Base-by-base conservation (phyloP, 306 rosid genomes). In the Hippophae tibetana region DNA sequence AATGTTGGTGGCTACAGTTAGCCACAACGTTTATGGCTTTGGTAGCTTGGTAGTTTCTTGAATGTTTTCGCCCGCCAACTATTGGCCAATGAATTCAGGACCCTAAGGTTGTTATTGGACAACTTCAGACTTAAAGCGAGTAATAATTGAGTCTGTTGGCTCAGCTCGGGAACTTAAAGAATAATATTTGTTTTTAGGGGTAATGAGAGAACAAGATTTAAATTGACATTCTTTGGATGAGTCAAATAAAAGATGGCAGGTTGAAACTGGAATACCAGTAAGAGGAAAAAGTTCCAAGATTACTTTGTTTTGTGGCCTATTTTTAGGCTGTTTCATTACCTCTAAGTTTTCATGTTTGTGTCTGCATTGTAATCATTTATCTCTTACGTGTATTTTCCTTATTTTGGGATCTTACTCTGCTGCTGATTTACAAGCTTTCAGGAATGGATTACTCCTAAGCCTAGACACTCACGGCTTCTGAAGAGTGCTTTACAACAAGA, bases 381-480 rank as follows among this genome's bases (percentile, higher is more conserved):
- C 14, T 47, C 10, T 13, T 60, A 8, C 41, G 38, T 54, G 18
- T 25, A 45, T 25, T 44, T 0, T 8, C 38, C 38, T 2, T 47
- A 23, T 18, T 54, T 58, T 47, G 57, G 8, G 61, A 43, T 23
- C 12, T 13, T 53, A 43, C 46, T 60, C 58, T 49, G 14, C 49
- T 67, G 51, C 12, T 54, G 52, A 64, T 64, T 62, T 57, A 54
- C 57, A 40, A 53, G 58, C 46, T 59, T 81, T 74, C 75, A 88
- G 95, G 99, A 86, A 66, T 71, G 65, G 74, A 84, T 79, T 76
- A 70, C 76, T 72, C 82, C 86, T 51, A 93, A 86, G 73, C 87
- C 95, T 31, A 88, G 89, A 74, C 97, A 93, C 76, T 79, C 62
- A 9, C 82, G 82, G 56, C 93, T 93, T 54, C 86, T 93, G 70